Conservation (phyloP, 345 rosid species). For the Brassica incana region DNA sequence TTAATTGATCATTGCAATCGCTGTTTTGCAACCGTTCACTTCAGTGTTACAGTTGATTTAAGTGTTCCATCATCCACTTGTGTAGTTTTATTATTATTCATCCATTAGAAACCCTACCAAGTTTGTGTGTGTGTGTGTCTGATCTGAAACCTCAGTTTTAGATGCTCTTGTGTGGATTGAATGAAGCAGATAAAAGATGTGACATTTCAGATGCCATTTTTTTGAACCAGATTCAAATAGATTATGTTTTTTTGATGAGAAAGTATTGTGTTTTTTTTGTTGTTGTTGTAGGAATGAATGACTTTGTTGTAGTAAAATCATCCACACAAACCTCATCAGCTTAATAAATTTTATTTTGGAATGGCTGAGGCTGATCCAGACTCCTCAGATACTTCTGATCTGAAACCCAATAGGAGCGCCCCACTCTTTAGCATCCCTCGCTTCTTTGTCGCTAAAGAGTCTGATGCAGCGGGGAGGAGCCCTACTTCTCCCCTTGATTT, state of each 20-base stretch:
- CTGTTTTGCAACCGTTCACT: background rate
- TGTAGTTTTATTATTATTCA: background rate
- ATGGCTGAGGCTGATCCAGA: slow-evolving; percentile 33
- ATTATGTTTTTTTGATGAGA: background rate
- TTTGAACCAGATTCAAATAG: background rate
- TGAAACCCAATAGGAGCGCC: slow-evolving; percentile 30
- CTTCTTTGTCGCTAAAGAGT: slow-evolving; percentile 36
- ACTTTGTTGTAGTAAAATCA: background rate
- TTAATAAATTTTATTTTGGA: background rate
- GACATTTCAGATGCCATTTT: background rate
- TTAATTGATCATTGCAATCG: background rate
- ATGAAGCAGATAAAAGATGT: background rate
- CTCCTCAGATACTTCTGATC: slow-evolving; percentile 19
- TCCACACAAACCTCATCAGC: background rate
- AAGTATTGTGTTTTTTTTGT: background rate
- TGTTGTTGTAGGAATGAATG: slow-evolving; percentile 18
- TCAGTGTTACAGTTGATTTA: background rate
- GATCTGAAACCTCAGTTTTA: background rate
- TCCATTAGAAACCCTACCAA: background rate
- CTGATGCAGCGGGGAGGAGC: slow-evolving; percentile 45
- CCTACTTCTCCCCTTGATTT: slow-evolving; percentile 71
- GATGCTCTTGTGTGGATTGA: background rate
- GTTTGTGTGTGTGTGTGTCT: background rate
- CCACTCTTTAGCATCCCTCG: slow-evolving; percentile 40
- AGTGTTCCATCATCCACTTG: slow-evolving; percentile 6